A percentile compares a stretch with the other conserved stretches of the same genome.
These are phyloP conservation scores for Colletotrichum costaricense DNA, from an alignment of 2,329 filamentous ascomycete genomes.

Conservation along the genomic window DNA sequence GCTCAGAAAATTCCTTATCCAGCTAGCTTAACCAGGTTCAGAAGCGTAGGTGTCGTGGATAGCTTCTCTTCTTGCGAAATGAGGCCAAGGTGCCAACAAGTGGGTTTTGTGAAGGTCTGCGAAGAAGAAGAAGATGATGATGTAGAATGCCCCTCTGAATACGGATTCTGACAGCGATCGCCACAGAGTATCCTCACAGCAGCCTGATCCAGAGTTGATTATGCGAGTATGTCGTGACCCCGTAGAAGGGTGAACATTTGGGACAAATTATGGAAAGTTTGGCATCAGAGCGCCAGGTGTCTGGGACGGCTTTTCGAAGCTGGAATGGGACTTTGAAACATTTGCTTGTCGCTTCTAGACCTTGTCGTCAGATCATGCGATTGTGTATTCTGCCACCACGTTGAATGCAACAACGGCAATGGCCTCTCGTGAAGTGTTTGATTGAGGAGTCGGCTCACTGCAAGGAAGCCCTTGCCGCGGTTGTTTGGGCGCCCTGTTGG, in stretches of 20 bases:
- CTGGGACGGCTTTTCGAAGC: not conserved
- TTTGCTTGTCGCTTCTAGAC: constrained; percentile 6
- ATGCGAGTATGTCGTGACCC: not conserved
- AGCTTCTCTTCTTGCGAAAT: constrained; percentile 18
- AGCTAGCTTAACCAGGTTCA: not conserved
- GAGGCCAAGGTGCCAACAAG: constrained; percentile 16
- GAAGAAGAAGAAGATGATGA: constrained; percentile 11
- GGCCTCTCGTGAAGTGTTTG: not conserved
- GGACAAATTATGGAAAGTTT: not conserved
- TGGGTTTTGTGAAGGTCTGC: constrained; percentile 3
- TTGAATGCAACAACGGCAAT: constrained; percentile 11
- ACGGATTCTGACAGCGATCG: constrained; percentile 2
- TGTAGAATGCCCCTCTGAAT: not conserved
- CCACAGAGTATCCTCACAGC: not conserved
- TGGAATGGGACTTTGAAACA: constrained; percentile 12
- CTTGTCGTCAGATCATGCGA: constrained; percentile 4
- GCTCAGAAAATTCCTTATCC: not conserved
- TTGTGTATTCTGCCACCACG: not conserved
- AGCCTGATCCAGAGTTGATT: not conserved
- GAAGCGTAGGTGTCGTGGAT: constrained; percentile 1
- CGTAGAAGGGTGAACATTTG: not conserved
- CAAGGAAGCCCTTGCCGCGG: constrained; percentile 14
- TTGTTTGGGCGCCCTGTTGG: not conserved
- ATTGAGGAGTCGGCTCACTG: constrained; percentile 3
- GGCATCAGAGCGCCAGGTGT: not conserved